Evolutionary conservation across 2,329 filamentous ascomycete genomes (phyloP).

Genomic region (Fusarium napiforme): DNA sequence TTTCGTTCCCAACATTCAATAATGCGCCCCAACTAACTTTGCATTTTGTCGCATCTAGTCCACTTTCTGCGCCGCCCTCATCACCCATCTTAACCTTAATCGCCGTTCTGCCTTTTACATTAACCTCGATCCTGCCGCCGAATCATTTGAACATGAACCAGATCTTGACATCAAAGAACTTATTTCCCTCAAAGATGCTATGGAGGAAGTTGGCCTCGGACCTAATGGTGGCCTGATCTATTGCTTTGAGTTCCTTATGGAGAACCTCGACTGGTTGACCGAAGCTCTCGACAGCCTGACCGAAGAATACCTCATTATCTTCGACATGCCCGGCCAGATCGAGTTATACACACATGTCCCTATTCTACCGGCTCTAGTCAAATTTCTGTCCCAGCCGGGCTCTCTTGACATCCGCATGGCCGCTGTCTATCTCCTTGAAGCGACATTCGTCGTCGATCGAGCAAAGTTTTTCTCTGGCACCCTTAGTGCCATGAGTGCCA

Average conservation of each 20-base stretch:
- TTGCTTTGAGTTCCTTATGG: constrained; percentile 95
- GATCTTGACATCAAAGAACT: constrained; percentile 96
- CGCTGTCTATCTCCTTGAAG: constrained; percentile 93
- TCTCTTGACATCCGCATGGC: constrained; percentile 90
- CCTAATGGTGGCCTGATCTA: constrained; percentile 95
- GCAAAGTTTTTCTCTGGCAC: constrained; percentile 98
- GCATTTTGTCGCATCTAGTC: constrained; percentile 62
- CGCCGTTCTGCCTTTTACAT: constrained; percentile 97
- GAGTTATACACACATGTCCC: constrained; percentile 98
- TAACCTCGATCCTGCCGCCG: constrained; percentile 96
- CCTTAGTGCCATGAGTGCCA: constrained; percentile 95
- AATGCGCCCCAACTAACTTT: constrained; percentile 25
- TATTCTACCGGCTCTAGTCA: constrained; percentile 85
- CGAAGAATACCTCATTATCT: constrained; percentile 96
- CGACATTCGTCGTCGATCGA: constrained; percentile 93
- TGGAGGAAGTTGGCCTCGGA: constrained; percentile 92
- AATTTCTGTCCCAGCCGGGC: constrained; percentile 81
- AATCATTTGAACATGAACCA: constrained; percentile 89
- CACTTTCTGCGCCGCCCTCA: constrained; percentile 93
- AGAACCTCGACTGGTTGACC: constrained; percentile 92
- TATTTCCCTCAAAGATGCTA: constrained; percentile 92
- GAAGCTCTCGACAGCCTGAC: constrained; percentile 86
- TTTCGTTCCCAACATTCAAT: background rate
- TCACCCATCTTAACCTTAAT: constrained; percentile 90
- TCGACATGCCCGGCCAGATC: constrained; percentile 99